These are phyloP conservation scores for Trichoderma guizhouense DNA, from an alignment of 2,329 filamentous ascomycete genomes.

Conservation along the genomic window DNA sequence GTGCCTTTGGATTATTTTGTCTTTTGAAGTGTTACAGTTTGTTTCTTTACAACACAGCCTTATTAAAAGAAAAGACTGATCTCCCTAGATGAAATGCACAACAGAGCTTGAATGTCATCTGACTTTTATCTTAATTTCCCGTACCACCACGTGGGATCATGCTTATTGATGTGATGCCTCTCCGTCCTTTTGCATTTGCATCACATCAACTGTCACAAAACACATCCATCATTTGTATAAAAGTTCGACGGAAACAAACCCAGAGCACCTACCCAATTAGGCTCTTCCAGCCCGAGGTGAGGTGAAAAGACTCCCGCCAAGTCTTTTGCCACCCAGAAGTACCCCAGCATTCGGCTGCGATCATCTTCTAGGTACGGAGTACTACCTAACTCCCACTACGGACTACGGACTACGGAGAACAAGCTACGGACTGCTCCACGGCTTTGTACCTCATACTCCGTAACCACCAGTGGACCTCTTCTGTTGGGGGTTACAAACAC, in stretches of 20 bases:
- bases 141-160: not conserved
- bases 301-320: not conserved
- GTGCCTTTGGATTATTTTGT: not conserved
- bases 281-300: not conserved
- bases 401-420: not conserved
- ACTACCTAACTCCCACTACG: not conserved
- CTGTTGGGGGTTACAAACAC: not conserved
- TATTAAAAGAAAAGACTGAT: not conserved
- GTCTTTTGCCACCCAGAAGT: not conserved
- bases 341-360: not conserved
- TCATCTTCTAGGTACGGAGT: not conserved
- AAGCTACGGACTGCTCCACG: not conserved
- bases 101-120: not conserved
- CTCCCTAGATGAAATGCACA: no score
- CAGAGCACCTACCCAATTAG: not conserved
- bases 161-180: not conserved
- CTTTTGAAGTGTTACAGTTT: not conserved
- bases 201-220: not conserved
- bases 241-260: not conserved
- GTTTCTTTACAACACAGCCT: not conserved
- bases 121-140: not conserved
- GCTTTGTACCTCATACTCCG: not conserved
- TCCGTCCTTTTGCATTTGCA: not conserved
- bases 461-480: not conserved
- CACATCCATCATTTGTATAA: not conserved